phyloP scores from a whole-genome alignment of 176 grass and related monocot genomes.

The Pharus latifolius region DNA sequence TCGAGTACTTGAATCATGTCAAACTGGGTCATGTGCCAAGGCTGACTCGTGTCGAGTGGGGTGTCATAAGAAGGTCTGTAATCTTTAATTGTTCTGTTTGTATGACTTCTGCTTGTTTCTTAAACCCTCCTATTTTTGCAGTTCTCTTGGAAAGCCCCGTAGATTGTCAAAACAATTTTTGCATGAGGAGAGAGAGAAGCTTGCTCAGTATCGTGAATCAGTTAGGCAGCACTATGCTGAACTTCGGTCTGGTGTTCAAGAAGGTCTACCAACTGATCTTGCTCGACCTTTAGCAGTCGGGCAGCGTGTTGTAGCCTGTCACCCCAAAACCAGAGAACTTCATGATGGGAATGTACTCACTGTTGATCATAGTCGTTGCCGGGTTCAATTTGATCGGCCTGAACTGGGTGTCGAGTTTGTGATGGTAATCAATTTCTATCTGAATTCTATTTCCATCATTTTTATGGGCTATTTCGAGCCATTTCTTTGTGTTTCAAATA shows the following conservation, averaged over 20 bases:
- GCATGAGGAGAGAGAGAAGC: conserved; percentile 81
- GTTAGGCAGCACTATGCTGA: conserved; percentile 86
- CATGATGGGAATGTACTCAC: conserved; percentile 87
- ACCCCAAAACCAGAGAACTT: conserved; percentile 94
- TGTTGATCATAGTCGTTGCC: conserved; percentile 50
- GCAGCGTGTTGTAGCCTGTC: conserved; percentile 79
- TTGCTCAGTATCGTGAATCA: conserved; percentile 78
- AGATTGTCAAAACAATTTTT: conserved; percentile 82
- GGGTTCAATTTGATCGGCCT: conserved; percentile 85
- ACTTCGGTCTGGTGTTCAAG: conserved; percentile 64
- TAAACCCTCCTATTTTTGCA: conserved; percentile 38
- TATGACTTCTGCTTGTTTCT: conserved; percentile 4
- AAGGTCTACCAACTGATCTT: conserved; percentile 87
- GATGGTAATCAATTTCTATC: conserved; percentile 48
- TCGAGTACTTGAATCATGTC: conserved; percentile 97
- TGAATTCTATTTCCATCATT: not conserved
- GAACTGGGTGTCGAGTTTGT: conserved; percentile 80
- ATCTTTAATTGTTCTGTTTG: conserved; percentile 16
- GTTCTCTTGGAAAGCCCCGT: conserved; percentile 97
- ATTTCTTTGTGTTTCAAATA: not conserved
- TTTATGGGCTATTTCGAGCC: not conserved
- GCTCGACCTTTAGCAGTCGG: conserved; percentile 79
- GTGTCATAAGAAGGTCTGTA: conserved; percentile 78
- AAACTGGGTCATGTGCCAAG: conserved; percentile 83
- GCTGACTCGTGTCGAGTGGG: conserved; percentile 85